phyloP scores from a whole-genome alignment of 2,329 filamentous ascomycete species.

The Paracamarosporium sp. region DNA sequence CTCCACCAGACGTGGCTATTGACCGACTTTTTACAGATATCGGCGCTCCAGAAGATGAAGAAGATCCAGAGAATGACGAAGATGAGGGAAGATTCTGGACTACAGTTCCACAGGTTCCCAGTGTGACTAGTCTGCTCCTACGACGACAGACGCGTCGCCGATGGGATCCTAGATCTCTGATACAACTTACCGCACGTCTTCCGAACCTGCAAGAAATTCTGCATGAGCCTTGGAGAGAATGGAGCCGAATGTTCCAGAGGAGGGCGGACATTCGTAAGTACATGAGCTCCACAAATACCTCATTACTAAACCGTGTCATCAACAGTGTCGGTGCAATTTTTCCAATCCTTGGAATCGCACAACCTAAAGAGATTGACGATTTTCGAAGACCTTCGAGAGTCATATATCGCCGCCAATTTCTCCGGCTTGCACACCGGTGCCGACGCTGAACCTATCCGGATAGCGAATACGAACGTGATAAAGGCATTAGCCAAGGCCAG shows the following conservation, averaged over 20 bases:
- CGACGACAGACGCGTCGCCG: conserved; percentile 15
- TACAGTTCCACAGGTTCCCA: conserved; percentile 1
- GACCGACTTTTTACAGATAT: not conserved
- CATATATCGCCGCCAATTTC: not conserved
- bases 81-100: conserved; percentile 4
- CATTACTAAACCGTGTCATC: too few relatives aligned
- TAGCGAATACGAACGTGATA: not conserved
- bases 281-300: too few relatives aligned
- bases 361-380: conserved; percentile 9
- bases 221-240: conserved; percentile 14
- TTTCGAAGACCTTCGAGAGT: conserved; percentile 14
- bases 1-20: not conserved
- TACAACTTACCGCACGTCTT: not conserved
- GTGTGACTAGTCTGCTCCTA: conserved; percentile 10
- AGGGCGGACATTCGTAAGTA: not conserved
- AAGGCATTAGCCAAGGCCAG: conserved; percentile 8
- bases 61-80: conserved; percentile 1
- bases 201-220: conserved; percentile 13
- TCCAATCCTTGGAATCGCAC: conserved; percentile 2
- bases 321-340: not conserved
- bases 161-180: conserved; percentile 10
- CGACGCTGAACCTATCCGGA: conserved; percentile 5
- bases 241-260: not conserved
- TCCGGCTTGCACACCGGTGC: not conserved
- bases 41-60: not conserved